These are phyloP conservation scores for Hevea brasiliensis DNA, from an alignment of 345 rosid species.

Conservation along the genomic window DNA sequence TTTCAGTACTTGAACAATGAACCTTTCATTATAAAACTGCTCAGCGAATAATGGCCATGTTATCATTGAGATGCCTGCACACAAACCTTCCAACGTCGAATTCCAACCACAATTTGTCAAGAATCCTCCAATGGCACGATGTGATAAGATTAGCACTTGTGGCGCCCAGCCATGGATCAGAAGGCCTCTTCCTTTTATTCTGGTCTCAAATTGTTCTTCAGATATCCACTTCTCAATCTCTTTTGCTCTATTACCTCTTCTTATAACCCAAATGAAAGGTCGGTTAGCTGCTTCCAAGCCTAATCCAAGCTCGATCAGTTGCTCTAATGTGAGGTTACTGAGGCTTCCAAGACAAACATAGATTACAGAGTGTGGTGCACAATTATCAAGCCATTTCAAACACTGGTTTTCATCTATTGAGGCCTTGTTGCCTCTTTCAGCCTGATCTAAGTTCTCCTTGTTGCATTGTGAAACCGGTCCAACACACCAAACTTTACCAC, in stretches of 20 bases:
- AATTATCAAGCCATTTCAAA: constrained; percentile 46
- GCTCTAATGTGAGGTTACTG: constrained; percentile 27
- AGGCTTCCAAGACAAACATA: constrained; percentile 58
- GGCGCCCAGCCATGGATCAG: no score
- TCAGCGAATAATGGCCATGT: no score
- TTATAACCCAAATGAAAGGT: constrained; percentile 51
- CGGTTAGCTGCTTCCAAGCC: constrained; percentile 49
- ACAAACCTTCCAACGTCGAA: no score
- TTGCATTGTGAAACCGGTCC: constrained; percentile 46
- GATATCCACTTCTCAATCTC: constrained; percentile 35
- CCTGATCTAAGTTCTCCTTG: constrained; percentile 25
- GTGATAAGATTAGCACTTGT: no score
- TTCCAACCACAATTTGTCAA: no score
- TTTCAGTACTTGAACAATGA: no score
- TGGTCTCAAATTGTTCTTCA: constrained; percentile 35
- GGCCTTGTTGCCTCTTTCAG: constrained; percentile 38
- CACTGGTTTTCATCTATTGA: constrained; percentile 25
- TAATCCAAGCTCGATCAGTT: constrained; percentile 44
- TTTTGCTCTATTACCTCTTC: constrained; percentile 19
- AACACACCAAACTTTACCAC: constrained; percentile 43
- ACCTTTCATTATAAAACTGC: no score
- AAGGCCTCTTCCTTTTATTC: no score
- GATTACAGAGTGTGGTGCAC: constrained; percentile 36
- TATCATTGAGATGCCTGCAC: no score
- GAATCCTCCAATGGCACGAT: no score